These are phyloP conservation scores for Saccharomyces hybrid DNA, from an alignment of 1,139 yeast genomes.

Conservation along the genomic window DNA sequence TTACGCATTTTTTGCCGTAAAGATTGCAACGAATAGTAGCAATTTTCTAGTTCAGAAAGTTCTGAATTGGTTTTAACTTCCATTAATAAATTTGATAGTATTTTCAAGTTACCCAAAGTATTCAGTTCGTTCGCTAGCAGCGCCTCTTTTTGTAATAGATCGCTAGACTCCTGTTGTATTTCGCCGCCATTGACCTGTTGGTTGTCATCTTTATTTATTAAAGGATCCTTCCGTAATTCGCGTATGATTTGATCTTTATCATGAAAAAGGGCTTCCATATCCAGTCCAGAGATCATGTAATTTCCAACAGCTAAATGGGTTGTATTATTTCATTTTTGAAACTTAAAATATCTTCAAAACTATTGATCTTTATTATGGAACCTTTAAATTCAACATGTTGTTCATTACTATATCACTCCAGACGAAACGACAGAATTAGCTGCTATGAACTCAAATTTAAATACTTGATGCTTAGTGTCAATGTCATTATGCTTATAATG, in stretches of 20 bases:
- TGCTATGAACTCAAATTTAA: neutral
- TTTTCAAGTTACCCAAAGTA: slow-evolving; percentile 16
- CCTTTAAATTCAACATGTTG: neutral
- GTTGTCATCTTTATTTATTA: neutral
- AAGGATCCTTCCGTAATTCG: slow-evolving; percentile 19
- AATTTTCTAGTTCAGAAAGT: slow-evolving; percentile 25
- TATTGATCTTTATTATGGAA: neutral
- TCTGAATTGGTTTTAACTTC: slow-evolving; percentile 26
- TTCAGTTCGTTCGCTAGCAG: slow-evolving; percentile 18
- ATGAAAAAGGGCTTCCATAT: neutral
- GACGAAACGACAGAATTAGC: neutral
- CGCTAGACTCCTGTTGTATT: neutral
- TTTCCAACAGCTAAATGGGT: neutral
- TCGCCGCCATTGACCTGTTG: neutral
- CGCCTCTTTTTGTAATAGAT: slow-evolving; percentile 16
- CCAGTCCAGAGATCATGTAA: neutral
- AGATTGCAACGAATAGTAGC: slow-evolving; percentile 26
- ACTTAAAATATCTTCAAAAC: neutral
- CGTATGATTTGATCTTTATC: slow-evolving; percentile 6
- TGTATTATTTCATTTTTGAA: neutral
- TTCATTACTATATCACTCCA: neutral
- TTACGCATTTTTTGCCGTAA: slow-evolving; percentile 20
- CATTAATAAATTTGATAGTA: slow-evolving; percentile 15
- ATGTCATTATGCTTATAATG: neutral
- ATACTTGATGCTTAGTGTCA: too few species aligned